phyloP scores from a whole-genome alignment of 345 rosid species.

The Eucalyptus erythrocorys region DNA sequence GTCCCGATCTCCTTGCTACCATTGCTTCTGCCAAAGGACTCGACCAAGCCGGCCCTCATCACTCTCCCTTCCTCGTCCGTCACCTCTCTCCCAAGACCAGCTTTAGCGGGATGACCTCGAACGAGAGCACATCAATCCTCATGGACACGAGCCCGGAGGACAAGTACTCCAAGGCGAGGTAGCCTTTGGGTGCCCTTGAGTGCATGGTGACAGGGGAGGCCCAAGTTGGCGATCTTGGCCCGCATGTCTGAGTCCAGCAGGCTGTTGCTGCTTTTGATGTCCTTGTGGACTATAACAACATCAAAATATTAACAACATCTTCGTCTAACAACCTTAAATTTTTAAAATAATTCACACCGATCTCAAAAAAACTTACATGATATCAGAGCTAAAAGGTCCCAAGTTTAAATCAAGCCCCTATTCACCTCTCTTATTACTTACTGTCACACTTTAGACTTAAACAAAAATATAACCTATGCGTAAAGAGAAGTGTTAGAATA shows the following conservation, averaged over 20 bases:
- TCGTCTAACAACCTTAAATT: no score
- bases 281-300: constrained; percentile 26
- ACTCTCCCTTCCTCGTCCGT: constrained; percentile 29
- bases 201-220: constrained; percentile 64
- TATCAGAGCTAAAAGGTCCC: no score
- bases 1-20: constrained; percentile 10
- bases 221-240: constrained; percentile 62
- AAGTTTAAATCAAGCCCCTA: no score
- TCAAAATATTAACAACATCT: no score
- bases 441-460: no score
- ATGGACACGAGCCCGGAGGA: constrained; percentile 47
- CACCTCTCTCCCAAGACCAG: constrained; percentile 43
- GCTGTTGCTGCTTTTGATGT: constrained; percentile 53
- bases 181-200: constrained; percentile 58
- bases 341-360: not conserved
- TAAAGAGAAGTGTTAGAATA: no score
- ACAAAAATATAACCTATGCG: no score
- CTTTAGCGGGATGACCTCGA: constrained; percentile 58
- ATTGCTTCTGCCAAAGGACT: constrained; percentile 10
- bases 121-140: constrained; percentile 56
- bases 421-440: no score
- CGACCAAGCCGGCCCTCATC: constrained; percentile 22
- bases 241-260: constrained; percentile 44
- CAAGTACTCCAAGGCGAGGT: constrained; percentile 52
- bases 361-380: no score